Base-by-base conservation (phyloP, 2,329 filamentous ascomycete species). In the Sclerotinia nivalis region DNA sequence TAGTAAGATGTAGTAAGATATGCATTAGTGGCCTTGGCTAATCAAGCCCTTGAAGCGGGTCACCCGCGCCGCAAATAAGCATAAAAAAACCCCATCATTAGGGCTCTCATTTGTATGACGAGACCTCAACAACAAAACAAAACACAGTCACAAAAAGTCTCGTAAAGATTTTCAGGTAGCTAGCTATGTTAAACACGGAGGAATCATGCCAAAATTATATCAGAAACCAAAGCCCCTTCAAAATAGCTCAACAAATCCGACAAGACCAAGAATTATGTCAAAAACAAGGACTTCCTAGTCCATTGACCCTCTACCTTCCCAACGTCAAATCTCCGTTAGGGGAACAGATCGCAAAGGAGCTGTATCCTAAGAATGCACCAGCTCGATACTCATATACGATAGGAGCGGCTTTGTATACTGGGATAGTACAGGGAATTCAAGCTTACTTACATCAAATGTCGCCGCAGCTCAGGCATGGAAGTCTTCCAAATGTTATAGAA, bases 211-310 rank as follows among this genome's bases (percentile, higher is more conserved):
- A 10, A 18, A 25, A 65, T 4, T 73, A 56, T 62, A 50, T 73
- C 9, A 45, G 50, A 59, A 65, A 34, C 9, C 64, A 72, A 40
- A 45, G n/a, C 31, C 45, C 71, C 5, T 64, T 47, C 31, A 64
- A 55, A 15, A 73, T 73, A 52, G 72, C 71, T 25, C 58, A 45
- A 31, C 72, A 71, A 67, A 60, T 73, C 40, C 66, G 69, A 13
- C 54, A 47, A 45, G 72, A 71, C 47, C 71, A 73, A 52, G 64
- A 68, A 22, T 25, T 54, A 37, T 73, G 72, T 49, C 62, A 59
- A 52, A 34, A 47, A 31, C 69, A 66, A 12, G 68, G 58, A 62
- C 56, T 73, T 34, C 72, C 72, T 20, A 72, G 69, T 64, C 25
- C 68, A 12, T 62, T 73, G 15, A 67, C 62, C 22, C 37, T 68